Evolutionary conservation across 768 basidiomycete species (phyloP).

Genomic region (Naganishia onofrii): DNA sequence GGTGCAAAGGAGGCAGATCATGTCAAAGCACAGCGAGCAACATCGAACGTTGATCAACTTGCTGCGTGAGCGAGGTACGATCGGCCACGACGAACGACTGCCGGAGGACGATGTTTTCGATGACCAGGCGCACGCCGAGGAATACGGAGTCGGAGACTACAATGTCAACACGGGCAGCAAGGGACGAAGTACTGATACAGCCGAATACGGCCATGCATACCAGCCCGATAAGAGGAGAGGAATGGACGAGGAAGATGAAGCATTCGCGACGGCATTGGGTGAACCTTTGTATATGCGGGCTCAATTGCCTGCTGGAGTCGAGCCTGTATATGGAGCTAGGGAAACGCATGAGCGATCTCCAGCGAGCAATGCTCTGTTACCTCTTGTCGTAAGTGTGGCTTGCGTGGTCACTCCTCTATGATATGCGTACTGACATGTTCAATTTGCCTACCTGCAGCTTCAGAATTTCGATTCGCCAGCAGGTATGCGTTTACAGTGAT

Average conservation of each 20-base stretch:
- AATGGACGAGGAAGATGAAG: background rate
- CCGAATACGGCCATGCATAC: background rate
- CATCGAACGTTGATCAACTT: slow-evolving; percentile 27
- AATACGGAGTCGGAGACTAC: slow-evolving; percentile 1
- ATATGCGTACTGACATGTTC: background rate
- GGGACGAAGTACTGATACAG: background rate
- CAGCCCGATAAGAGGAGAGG: slow-evolving; percentile 10
- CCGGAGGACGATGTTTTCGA: slow-evolving; percentile 26
- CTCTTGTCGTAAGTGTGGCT: slow-evolving; percentile 18
- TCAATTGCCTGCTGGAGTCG: background rate
- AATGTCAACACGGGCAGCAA: background rate
- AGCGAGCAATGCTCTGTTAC: slow-evolving; percentile 10
- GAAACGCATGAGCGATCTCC: background rate
- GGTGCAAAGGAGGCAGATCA: slow-evolving; percentile 3
- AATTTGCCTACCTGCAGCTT: background rate
- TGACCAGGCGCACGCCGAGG: slow-evolving; percentile 2
- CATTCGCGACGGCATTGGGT: slow-evolving; percentile 14
- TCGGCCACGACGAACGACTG: slow-evolving; percentile 5
- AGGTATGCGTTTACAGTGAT: background rate
- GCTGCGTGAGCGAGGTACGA: slow-evolving; percentile 19
- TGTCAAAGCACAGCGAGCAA: slow-evolving; percentile 23
- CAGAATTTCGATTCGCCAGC: slow-evolving; percentile 9
- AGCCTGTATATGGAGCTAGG: slow-evolving; percentile 3
- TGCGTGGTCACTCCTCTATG: too few relatives aligned
- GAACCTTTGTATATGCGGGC: background rate